Evolutionary conservation across 192 early-diverging fungal species (phyloP).

Genomic region (Geranomyces variabilis): DNA sequence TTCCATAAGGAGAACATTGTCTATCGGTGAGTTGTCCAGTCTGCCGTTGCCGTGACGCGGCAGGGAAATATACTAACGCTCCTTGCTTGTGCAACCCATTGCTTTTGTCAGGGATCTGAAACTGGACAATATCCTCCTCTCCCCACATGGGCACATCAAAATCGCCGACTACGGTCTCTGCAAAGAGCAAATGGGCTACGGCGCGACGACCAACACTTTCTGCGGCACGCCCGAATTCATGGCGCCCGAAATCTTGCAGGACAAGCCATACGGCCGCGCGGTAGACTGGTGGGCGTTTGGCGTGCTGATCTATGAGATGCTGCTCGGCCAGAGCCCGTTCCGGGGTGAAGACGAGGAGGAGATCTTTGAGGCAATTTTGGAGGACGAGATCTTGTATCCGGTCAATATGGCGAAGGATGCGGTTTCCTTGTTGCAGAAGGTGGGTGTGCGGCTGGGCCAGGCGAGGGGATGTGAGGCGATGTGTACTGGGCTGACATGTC

Average conservation of each 20-base stretch:
- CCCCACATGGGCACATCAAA: conserved; percentile 93
- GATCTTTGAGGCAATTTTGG: conserved; percentile 96
- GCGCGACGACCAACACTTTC: conserved; percentile 89
- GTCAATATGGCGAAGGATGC: conserved; percentile 92
- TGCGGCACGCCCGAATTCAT: conserved; percentile 99
- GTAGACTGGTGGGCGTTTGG: conserved; percentile 99
- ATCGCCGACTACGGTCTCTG: conserved; percentile 98
- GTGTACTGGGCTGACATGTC: background rate
- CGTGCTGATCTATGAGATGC: conserved; percentile 68
- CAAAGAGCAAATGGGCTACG: conserved; percentile 93
- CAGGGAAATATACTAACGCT: too few species aligned
- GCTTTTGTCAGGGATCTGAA: conserved; percentile 78
- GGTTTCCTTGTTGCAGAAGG: conserved; percentile 87
- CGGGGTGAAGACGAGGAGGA: conserved; percentile 95
- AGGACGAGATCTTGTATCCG: conserved; percentile 94
- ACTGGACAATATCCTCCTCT: conserved; percentile 93
- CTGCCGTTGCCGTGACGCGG: too few species aligned
- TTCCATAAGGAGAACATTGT: conserved; percentile 94
- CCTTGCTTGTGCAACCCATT: too few species aligned
- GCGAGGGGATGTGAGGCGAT: background rate
- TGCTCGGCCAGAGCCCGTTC: conserved; percentile 86
- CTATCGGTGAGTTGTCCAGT: conserved; percentile 61
- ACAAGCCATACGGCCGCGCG: conserved; percentile 93
- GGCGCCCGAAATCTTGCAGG: conserved; percentile 96
- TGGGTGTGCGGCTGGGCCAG: conserved; percentile 21